phyloP scores from a whole-genome alignment of 2,329 filamentous ascomycete genomes.

The Blastomyces silverae region DNA sequence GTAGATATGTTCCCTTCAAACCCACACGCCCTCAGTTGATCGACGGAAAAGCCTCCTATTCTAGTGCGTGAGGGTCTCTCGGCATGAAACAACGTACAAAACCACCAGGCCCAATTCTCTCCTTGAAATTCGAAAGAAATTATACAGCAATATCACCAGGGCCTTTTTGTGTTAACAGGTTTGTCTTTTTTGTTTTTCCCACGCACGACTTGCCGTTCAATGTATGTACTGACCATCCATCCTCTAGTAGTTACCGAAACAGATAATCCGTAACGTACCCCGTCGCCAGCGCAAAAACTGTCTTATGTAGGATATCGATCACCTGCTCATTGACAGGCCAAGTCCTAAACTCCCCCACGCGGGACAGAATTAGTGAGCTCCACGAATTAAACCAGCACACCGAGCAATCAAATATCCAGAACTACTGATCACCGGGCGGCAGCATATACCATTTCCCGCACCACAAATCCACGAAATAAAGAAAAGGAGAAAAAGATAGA shows the following conservation, averaged over 20 bases:
- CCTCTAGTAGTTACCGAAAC: neutral
- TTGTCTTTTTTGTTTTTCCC: neutral
- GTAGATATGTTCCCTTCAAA: neutral
- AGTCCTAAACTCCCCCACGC: slow-evolving; percentile 18
- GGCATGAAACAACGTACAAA: no score
- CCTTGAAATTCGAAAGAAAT: neutral
- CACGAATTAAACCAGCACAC: neutral
- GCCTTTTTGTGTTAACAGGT: neutral
- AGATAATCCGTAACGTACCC: slow-evolving; percentile 26
- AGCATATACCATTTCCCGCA: no score
- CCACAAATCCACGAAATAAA: neutral
- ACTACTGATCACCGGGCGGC: no score
- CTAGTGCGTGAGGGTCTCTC: neutral
- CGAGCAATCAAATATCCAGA: no score
- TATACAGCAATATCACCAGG: neutral
- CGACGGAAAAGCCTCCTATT: neutral
- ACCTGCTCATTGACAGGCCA: slow-evolving; percentile 33
- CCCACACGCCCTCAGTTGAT: neutral
- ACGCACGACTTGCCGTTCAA: neutral
- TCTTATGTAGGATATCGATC: slow-evolving; percentile 30
- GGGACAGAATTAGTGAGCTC: neutral
- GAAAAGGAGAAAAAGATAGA: neutral
- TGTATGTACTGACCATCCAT: no score
- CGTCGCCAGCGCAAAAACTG: slow-evolving; percentile 26
- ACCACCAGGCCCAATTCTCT: neutral